phyloP scores from a whole-genome alignment of 305 asterid genomes.

The Fraxinus ornus region DNA sequence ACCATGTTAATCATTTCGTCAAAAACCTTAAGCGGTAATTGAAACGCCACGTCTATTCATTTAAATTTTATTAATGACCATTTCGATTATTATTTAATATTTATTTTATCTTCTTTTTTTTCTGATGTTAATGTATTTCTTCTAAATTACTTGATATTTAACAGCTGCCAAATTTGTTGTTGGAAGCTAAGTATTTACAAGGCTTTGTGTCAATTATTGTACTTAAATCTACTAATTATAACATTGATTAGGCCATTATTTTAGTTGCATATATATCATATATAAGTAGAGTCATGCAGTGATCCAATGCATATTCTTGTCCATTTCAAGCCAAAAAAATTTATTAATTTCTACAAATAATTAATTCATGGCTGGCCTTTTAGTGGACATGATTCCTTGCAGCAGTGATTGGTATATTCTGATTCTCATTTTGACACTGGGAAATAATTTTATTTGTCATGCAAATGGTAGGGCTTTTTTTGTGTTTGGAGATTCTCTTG shows the following conservation, averaged over 20 bases:
- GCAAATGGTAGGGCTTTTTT: constrained; percentile 25
- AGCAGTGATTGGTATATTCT: background rate
- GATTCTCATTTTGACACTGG: background rate
- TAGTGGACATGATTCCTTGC: background rate
- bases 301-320: background rate
- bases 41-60: background rate
- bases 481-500: constrained; percentile 36
- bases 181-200: background rate
- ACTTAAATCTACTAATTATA: background rate
- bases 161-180: background rate
- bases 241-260: background rate
- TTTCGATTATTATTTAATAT: background rate
- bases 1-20: background rate
- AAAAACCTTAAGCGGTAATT: background rate
- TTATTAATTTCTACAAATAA: background rate
- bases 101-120: background rate
- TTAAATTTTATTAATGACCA: background rate
- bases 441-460: background rate
- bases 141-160: background rate
- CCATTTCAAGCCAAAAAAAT: background rate
- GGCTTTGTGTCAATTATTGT: background rate
- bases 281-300: background rate
- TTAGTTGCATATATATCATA: background rate
- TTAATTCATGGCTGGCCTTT: background rate
- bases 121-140: background rate